Conservation (phyloP, 805 yeast genomes). For the Starmerella gropengiesseri region DNA sequence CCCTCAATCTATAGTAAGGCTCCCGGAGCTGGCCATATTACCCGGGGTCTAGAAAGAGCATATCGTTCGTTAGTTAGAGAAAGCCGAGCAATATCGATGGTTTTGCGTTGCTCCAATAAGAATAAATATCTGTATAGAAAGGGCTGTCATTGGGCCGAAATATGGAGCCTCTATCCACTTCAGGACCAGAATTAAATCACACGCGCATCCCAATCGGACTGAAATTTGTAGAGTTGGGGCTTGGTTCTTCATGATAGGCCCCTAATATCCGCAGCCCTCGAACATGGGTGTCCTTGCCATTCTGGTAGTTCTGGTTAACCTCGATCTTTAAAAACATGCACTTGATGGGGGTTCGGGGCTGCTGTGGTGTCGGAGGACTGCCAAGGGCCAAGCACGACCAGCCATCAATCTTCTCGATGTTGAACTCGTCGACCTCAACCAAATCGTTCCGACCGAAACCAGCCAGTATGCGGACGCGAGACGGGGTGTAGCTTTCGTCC, state of each 20-base stretch:
- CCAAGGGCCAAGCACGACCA: constrained; percentile 58
- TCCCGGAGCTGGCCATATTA: too few species aligned
- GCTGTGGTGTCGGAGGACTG: constrained; percentile 9
- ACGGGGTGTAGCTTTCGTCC: constrained; percentile 93
- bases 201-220: neutral
- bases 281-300: constrained; percentile 90
- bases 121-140: too few species aligned
- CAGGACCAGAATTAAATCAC: too few species aligned
- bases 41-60: too few species aligned
- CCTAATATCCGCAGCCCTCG: constrained; percentile 37
- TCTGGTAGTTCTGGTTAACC: constrained; percentile 74
- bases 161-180: too few species aligned
- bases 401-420: constrained; percentile 57
- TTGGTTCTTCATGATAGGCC: neutral
- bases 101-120: too few species aligned
- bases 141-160: too few species aligned
- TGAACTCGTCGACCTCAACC: constrained; percentile 50
- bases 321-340: constrained; percentile 54
- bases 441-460: constrained; percentile 76
- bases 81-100: too few species aligned
- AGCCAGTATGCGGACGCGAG: constrained; percentile 49
- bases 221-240: neutral
- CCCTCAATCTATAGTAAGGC: too few species aligned
- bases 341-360: constrained; percentile 40
- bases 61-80: too few species aligned